A percentile compares a stretch with the other conserved stretches of the same genome.
Conservation (phyloP, 495 filamentous ascomycete species). For the Trichoderma gamsii region DNA sequence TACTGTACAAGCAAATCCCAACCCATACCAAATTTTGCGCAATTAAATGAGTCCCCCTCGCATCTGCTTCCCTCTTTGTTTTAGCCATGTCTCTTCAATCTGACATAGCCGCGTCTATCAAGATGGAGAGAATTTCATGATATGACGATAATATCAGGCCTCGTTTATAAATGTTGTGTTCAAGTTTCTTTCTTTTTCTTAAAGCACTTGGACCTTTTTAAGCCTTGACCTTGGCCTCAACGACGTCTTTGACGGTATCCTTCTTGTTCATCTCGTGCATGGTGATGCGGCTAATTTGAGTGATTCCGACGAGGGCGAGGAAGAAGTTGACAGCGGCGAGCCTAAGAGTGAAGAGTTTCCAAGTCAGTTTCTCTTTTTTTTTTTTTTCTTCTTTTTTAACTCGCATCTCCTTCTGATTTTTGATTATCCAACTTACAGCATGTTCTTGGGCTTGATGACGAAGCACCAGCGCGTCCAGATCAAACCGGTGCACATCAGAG, state of each 20-base stretch:
- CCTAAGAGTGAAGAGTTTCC: conserved; percentile 34
- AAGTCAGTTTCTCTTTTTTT: too few relatives aligned
- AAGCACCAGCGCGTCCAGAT: conserved; percentile 99
- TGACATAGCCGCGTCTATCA: too few relatives aligned
- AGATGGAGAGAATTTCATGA: too few relatives aligned
- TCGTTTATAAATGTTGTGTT: not conserved
- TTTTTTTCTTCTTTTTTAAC: too few relatives aligned
- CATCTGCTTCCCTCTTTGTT: not conserved
- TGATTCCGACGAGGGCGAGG: conserved; percentile 77
- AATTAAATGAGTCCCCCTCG: not conserved
- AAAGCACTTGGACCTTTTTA: not conserved
- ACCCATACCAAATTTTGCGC: not conserved
- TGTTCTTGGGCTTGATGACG: conserved; percentile 89
- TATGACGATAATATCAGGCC: too few relatives aligned
- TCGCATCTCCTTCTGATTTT: not conserved
- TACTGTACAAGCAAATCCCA: not conserved
- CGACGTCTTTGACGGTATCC: conserved; percentile 31
- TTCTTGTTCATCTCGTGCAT: conserved; percentile 58
- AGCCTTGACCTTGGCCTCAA: conserved; percentile 37
- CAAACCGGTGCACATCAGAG: conserved; percentile 77
- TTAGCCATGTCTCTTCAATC: not conserved
- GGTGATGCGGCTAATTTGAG: conserved; percentile 73
- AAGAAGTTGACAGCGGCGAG: conserved; percentile 98
- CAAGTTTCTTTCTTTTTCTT: not conserved
- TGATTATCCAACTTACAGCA: conserved; percentile 56